Evolutionary conservation across 2,329 filamentous ascomycete species (phyloP), one percentile per base, ranked within the genome.

Genomic region (Botrytis deweyae): DNA sequence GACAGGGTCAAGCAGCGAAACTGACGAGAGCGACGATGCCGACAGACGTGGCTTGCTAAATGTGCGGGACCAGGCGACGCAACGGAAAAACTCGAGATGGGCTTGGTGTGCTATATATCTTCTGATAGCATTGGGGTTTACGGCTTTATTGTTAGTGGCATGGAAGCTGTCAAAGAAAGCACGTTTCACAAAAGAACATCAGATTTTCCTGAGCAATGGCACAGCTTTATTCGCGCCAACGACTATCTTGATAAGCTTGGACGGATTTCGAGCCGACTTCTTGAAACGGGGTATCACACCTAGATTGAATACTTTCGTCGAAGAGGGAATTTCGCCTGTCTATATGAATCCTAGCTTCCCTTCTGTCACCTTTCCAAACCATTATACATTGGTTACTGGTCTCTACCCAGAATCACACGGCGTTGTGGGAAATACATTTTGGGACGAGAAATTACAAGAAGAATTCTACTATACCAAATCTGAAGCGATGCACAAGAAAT

Each of bases 271-370:
- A 25, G 95, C 96, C 33, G 96, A 98, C 81, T 98, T 98, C 80
- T 85, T 99, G 59, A 89, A 92, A 76, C 90, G 94, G 22, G 92
- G 91, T 0, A 84, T 98, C 46, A 98, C 95, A 1, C 96, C 95
- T 0, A 90, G 91, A 2, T 85, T 99, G 14, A 93, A 90, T 78
- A 87, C 90, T 3, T 80, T 99, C 76, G 86, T 97, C 75, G 88
- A 89, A 75, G 90, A 94, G 76, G 96, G 96, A 44, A 90, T 98
- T 18, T 97, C 95, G 9, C 95, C 96, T 4, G 88, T 90, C 77
- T 98, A 95, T 83, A 98, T 99, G 94, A 87, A 90, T 10, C 96
- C 96, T 0, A 97, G 94, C 58, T 99, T 99, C 77, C 96, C 96
- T 0, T 97, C 93, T 36, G 93, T 99, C 64, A 99, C 96, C 0